Evolutionary conservation across 176 grass and related monocot species (phyloP).

Genomic region (Cocos nucifera): DNA sequence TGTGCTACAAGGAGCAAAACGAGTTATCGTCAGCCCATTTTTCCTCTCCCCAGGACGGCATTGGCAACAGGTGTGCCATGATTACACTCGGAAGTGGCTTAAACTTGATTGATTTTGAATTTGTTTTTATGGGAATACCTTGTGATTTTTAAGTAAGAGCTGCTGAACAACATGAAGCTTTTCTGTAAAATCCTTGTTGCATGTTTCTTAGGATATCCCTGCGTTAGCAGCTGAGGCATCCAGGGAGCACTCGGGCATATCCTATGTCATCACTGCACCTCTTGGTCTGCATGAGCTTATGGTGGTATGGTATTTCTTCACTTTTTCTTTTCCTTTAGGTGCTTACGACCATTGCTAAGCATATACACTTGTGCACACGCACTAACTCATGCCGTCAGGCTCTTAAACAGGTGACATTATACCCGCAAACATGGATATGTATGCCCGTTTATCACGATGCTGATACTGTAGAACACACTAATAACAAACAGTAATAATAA

Average conservation of each 20-base stretch:
- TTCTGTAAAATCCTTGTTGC: not conserved
- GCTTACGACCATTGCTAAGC: too few relatives aligned
- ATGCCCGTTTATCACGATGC: too few relatives aligned
- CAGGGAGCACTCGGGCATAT: conserved; percentile 56
- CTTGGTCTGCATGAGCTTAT: conserved; percentile 94
- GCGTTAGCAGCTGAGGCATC: conserved; percentile 62
- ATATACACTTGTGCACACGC: too few relatives aligned
- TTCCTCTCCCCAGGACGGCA: conserved; percentile 89
- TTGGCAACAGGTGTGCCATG: conserved; percentile 60
- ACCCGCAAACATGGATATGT: too few relatives aligned
- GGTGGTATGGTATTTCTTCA: conserved; percentile 45
- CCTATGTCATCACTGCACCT: conserved; percentile 69
- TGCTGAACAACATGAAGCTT: too few relatives aligned
- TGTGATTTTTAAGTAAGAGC: too few relatives aligned
- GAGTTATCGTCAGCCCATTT: conserved; percentile 71
- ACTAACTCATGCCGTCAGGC: too few relatives aligned
- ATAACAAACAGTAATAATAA: too few relatives aligned
- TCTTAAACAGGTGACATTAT: too few relatives aligned
- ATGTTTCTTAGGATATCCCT: conserved; percentile 63
- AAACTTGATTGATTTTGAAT: too few relatives aligned
- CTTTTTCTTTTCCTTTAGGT: not conserved
- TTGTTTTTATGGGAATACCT: too few relatives aligned
- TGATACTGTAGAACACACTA: too few relatives aligned
- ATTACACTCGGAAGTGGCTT: not conserved
- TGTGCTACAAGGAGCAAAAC: conserved; percentile 61